Evolutionary conservation across 805 yeast genomes (phyloP).

Genomic region (Metschnikowia proteae): DNA sequence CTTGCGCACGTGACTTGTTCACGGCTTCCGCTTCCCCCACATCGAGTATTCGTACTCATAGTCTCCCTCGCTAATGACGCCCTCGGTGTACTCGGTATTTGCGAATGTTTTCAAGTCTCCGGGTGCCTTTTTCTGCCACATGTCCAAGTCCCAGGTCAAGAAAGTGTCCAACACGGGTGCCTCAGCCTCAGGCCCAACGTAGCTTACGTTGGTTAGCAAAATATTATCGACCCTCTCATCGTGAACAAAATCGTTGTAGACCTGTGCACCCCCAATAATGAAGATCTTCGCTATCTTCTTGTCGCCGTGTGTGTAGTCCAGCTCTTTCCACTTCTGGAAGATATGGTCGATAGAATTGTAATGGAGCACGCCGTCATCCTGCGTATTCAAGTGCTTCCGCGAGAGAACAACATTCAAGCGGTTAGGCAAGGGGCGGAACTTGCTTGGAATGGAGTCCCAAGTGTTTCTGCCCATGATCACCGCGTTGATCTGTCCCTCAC

Average conservation of each 20-base stretch:
- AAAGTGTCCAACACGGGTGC: slow-evolving; percentile 67
- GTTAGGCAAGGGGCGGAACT: slow-evolving; percentile 76
- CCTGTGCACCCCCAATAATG: slow-evolving; percentile 90
- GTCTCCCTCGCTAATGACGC: slow-evolving; percentile 36
- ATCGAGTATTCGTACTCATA: slow-evolving; percentile 57
- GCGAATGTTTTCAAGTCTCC: slow-evolving; percentile 37
- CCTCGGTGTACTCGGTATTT: slow-evolving; percentile 28
- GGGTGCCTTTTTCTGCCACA: slow-evolving; percentile 36
- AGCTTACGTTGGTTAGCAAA: slow-evolving; percentile 63
- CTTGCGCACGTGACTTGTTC: background rate
- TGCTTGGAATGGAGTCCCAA: slow-evolving; percentile 88
- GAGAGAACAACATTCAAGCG: slow-evolving; percentile 77
- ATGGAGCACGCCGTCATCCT: slow-evolving; percentile 25
- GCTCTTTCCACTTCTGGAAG: slow-evolving; percentile 31
- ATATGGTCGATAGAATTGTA: slow-evolving; percentile 29
- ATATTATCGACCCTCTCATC: slow-evolving; percentile 48
- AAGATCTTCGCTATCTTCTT: slow-evolving; percentile 54
- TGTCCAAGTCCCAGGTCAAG: slow-evolving; percentile 35
- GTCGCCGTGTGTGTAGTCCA: slow-evolving; percentile 6
- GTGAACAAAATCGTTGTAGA: slow-evolving; percentile 57
- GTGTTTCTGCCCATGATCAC: slow-evolving; percentile 96
- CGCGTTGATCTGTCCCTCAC: slow-evolving; percentile 49
- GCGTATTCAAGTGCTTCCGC: slow-evolving; percentile 29
- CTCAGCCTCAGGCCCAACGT: slow-evolving; percentile 21
- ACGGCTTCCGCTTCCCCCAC: slow-evolving; percentile 38